These are phyloP conservation scores for Penicillium diatomitis DNA, from an alignment of 495 filamentous ascomycete genomes.

Conservation along the genomic window DNA sequence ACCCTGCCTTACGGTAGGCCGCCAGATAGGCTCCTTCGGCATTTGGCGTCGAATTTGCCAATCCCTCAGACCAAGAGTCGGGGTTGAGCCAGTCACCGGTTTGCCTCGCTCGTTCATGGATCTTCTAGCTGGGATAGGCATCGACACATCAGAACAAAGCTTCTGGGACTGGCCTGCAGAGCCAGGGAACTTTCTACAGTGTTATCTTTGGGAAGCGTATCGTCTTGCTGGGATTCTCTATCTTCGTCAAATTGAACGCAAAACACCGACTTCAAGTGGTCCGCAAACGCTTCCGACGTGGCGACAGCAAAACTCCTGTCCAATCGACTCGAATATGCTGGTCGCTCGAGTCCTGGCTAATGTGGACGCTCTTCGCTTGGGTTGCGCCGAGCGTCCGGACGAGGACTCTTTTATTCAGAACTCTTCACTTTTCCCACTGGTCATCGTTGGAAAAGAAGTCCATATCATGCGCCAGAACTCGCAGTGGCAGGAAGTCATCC, in stretches of 20 bases:
- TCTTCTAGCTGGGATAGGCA: conserved; percentile 21
- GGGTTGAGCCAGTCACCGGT: conserved; percentile 26
- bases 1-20: conserved; percentile 20
- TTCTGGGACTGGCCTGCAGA: conserved; percentile 31
- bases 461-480: conserved; percentile 12
- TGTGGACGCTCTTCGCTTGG: conserved; percentile 21
- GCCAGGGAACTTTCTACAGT: conserved; percentile 20
- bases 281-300: not conserved
- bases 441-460: conserved; percentile 20
- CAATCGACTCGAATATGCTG: conserved; percentile 12
- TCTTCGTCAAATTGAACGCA: conserved; percentile 6
- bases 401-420: conserved; percentile 21
- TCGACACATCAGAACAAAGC: conserved; percentile 19
- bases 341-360: conserved; percentile 23
- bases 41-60: conserved; percentile 27
- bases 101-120: conserved; percentile 25
- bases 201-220: conserved; percentile 30
- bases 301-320: conserved; percentile 6
- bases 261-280: not conserved
- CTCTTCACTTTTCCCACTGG: conserved; percentile 20
- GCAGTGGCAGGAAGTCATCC: conserved; percentile 13
- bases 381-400: conserved; percentile 10
- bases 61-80: conserved; percentile 2
- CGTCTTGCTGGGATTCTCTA: conserved; percentile 24
- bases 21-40: conserved; percentile 18